Evolutionary conservation across 192 early-diverging fungal species (phyloP).

Genomic region (Entomortierella chlamydospora): DNA sequence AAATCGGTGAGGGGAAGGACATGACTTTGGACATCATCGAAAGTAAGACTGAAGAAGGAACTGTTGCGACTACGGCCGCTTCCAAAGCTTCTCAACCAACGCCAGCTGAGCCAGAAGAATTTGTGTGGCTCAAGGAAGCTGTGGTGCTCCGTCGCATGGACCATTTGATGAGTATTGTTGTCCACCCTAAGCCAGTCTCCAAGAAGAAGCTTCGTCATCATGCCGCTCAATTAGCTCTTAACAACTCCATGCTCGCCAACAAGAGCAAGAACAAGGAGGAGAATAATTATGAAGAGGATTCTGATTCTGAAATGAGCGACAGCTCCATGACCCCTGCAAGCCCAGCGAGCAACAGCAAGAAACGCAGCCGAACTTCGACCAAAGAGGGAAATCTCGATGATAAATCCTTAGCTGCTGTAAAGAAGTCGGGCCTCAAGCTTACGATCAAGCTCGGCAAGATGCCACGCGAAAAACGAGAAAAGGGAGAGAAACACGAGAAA

Average conservation of each 20-base stretch:
- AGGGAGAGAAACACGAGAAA: too few species aligned
- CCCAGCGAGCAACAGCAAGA: conserved; percentile 40
- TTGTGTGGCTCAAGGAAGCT: conserved; percentile 67
- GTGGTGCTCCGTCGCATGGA: conserved; percentile 66
- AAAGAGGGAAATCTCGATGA: conserved; percentile 27
- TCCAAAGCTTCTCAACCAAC: background rate
- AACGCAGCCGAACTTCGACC: conserved; percentile 25
- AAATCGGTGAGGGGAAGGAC: background rate
- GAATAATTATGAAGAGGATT: conserved; percentile 21
- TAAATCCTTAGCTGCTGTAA: background rate
- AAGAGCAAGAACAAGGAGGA: conserved; percentile 30
- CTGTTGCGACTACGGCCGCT: background rate
- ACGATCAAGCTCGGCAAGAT: conserved; percentile 50
- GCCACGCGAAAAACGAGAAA: conserved; percentile 18
- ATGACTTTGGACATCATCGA: background rate
- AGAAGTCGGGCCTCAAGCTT: conserved; percentile 38
- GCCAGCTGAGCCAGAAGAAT: conserved; percentile 49
- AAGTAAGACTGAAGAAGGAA: conserved; percentile 12
- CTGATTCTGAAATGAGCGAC: conserved; percentile 35
- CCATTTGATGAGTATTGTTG: conserved; percentile 62
- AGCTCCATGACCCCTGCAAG: conserved; percentile 18
- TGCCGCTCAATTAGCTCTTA: conserved; percentile 44
- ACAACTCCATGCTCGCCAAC: conserved; percentile 36
- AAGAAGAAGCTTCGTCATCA: conserved; percentile 53
- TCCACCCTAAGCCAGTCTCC: conserved; percentile 61